Evolutionary conservation across 257 asterid genomes (phyloP), one percentile per base, ranked within the genome.

Genomic region (Ballota nigra): DNA sequence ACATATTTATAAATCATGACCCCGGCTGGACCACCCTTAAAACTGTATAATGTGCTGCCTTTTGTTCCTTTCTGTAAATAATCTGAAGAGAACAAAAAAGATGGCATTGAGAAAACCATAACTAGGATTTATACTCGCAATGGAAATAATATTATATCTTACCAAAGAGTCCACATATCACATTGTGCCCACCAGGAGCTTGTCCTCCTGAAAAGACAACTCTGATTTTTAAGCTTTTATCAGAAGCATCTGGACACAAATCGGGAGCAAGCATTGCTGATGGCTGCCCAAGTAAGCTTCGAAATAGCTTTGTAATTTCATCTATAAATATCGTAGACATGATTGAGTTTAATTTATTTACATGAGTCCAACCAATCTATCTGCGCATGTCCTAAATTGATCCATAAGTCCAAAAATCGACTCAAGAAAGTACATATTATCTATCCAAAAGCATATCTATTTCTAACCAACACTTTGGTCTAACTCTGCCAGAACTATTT

Each of bases 151-250:
- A n/a, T n/a, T 49, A 38, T 26, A 18, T 8, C 78, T 69, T 76
- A 87, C 95, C 96, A 59, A 86, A 87, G 40, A 89, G 85, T 76
- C 95, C 96, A 22, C 86, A 83, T 22, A 89, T 89, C 49, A 89
- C 96, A 84, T 89, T 89, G 72, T 87, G 96, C n/a, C 96, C 96
- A 60, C 96, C 96, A 22, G 96, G 96, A 61, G 96, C 96, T 73
- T 87, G 96, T 47, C 96, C 96, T 76, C 96, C 96, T 16, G 96
- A 89, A 59, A 89, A 79, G 47, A 89, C 95, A 23, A 89, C 90
- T 1, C 95, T 95, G 29, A 89, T 81, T 79, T 83, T 89, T 81
- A 87, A 81, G 78, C 69, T 70, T 47, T 69, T 65, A 60, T 66
- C 69, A 6, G 84, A 77, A 49, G 56, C 64, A 45, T 61, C 76